Percentiles rank a stretch among this genome's conserved stretches.
These are phyloP conservation scores for Cunninghamia lanceolata DNA, from an alignment of 75 land plant genomes.

Conservation along the genomic window DNA sequence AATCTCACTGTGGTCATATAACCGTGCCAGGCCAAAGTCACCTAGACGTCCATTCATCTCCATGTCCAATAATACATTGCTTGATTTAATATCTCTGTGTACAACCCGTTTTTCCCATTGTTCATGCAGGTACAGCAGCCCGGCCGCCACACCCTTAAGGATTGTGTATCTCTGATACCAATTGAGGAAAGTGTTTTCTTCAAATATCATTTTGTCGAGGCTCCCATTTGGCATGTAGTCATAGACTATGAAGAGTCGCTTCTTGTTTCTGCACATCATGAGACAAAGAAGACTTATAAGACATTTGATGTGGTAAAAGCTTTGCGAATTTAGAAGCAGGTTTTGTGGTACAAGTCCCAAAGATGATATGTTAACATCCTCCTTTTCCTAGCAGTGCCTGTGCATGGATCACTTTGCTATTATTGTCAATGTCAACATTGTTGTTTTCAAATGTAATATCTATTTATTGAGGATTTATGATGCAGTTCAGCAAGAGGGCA, in stretches of 20 bases:
- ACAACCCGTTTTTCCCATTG: slow-evolving; percentile 59
- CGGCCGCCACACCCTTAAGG: slow-evolving; percentile 46
- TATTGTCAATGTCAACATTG: too few species aligned
- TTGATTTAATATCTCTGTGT: slow-evolving; percentile 64
- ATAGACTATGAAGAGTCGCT: neutral
- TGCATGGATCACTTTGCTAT: too few species aligned
- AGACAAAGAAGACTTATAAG: too few species aligned
- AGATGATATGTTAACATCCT: too few species aligned
- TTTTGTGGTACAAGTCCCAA: too few species aligned
- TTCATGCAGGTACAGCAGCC: slow-evolving; percentile 58
- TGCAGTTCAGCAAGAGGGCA: too few species aligned
- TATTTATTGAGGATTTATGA: too few species aligned
- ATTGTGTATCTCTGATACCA: slow-evolving; percentile 61
- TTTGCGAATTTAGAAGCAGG: too few species aligned
- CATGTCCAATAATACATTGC: slow-evolving; percentile 56
- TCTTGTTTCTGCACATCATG: neutral
- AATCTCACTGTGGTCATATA: slow-evolving; percentile 46
- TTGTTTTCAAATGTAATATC: too few species aligned
- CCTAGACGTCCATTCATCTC: slow-evolving; percentile 51
- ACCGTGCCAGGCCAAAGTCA: slow-evolving; percentile 65
- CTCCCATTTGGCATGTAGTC: slow-evolving; percentile 38
- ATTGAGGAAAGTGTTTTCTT: slow-evolving; percentile 10
- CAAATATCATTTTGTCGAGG: slow-evolving; percentile 57
- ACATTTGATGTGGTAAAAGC: too few species aligned
- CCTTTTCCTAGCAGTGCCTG: too few species aligned